phyloP scores from a whole-genome alignment of 169 alveolate species.

The Condylostoma magnum region DNA sequence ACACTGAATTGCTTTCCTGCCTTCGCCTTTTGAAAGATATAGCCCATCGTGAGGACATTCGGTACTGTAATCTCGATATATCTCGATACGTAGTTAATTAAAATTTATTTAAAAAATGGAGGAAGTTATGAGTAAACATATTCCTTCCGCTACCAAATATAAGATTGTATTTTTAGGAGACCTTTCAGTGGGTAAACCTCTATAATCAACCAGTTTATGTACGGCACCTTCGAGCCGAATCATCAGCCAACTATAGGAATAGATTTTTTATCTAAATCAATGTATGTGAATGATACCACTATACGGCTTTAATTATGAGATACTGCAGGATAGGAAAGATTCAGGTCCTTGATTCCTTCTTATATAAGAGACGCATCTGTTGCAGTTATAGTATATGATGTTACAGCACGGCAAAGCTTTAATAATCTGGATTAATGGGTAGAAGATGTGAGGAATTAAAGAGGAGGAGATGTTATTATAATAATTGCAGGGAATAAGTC shows the following conservation, averaged over 20 bases:
- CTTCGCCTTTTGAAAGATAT: background rate
- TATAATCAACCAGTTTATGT: constrained; percentile 94
- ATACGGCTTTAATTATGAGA: constrained; percentile 97
- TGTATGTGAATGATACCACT: constrained; percentile 92
- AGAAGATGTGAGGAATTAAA: constrained; percentile 90
- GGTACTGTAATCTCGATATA: too few relatives aligned
- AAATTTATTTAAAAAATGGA: too few relatives aligned
- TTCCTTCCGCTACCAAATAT: constrained; percentile 61
- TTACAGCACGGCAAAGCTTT: constrained; percentile 85
- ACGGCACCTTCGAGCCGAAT: constrained; percentile 94
- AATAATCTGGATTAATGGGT: constrained; percentile 92
- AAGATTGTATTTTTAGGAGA: constrained; percentile 94
- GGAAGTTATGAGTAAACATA: too few relatives aligned
- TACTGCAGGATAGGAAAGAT: constrained; percentile 97
- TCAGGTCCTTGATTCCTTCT: constrained; percentile 93
- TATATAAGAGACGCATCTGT: constrained; percentile 96
- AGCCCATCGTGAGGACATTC: too few relatives aligned
- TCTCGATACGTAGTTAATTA: too few relatives aligned
- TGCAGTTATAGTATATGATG: constrained; percentile 95
- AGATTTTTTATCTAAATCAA: constrained; percentile 94
- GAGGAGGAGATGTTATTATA: constrained; percentile 68
- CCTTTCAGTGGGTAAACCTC: constrained; percentile 97
- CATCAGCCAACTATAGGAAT: constrained; percentile 95
- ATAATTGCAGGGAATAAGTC: constrained; percentile 68
- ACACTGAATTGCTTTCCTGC: constrained; percentile 20